Evolutionary conservation across 768 basidiomycete genomes (phyloP), one percentile per base, ranked within the genome.

Genomic region (Termitomyces sp.): DNA sequence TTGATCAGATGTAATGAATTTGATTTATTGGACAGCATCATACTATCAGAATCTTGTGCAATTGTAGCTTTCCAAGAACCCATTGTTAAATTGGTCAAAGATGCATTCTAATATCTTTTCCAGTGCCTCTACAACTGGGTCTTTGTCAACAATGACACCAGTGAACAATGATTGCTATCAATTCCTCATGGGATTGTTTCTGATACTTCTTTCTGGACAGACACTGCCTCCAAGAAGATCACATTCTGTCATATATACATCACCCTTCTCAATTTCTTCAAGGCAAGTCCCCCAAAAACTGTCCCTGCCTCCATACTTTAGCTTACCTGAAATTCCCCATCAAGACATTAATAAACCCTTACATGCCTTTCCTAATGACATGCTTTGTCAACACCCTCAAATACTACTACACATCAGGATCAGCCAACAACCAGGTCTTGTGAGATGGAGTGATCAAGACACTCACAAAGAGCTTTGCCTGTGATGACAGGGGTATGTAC

Each of bases 121-220:
- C 86, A 94, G 58, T 86, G 88, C 57, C 73, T 96, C 60, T 94
- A 92, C 68, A 97, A 99, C 70, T 99, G 97, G 97, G 94, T 94
- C 0, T 95, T 95, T 67, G 82, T 81, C 1, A 77, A 79, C 25
- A 25, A 25, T 60, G 82, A 81, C 32, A 68, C 69, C 31, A 73
- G 86, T 86, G 25, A 67, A 37, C 79, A 72, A 7, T 15, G 14
- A 25, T 25, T 25, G 25, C 25, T 15, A 31, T 12, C 32, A 48
- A 5, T 60, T 20, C 3, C n/a, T 50, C 1, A 25, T 25, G 25
- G 25, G 25, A 50, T 42, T 25, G 59, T 66, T 53, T 61, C 64
- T 52, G n/a, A 38, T 38, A 46, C 45, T 50, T 60, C 5, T 25
- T 37, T 58, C 10, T 32, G 34, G 42, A 57, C 50, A 77, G 72